Percentiles rank a stretch among this genome's conserved stretches.
These are phyloP conservation scores for Cornus kousa DNA, from an alignment of 148 eudicot species.

Conservation along the genomic window DNA sequence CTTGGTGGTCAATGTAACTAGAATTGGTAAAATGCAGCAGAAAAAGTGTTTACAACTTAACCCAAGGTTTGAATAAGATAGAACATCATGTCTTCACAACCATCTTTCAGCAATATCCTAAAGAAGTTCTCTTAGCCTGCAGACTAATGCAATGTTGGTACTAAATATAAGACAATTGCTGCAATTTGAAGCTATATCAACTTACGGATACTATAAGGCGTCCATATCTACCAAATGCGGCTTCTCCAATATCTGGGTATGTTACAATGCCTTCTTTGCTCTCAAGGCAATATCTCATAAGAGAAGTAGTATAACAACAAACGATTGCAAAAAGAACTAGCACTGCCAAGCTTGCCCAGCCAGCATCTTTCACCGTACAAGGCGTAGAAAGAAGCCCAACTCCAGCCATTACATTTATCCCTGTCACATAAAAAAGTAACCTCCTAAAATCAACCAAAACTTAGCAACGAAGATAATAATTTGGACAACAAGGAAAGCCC, in stretches of 20 bases:
- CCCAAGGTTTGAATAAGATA: not conserved
- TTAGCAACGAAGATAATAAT: not conserved
- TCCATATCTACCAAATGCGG: constrained; percentile 93
- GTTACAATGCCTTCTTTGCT: constrained; percentile 63
- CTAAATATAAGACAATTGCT: not conserved
- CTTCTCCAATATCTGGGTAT: constrained; percentile 94
- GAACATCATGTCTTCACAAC: not conserved
- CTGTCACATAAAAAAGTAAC: constrained; percentile 29
- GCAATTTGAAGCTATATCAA: constrained; percentile 13
- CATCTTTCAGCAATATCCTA: not conserved
- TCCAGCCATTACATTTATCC: constrained; percentile 82
- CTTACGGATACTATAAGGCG: constrained; percentile 83
- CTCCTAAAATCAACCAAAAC: not conserved
- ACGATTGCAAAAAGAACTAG: constrained; percentile 67
- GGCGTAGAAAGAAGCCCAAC: constrained; percentile 91
- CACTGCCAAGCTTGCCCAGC: constrained; percentile 70
- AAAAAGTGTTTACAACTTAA: not conserved
- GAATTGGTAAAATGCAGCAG: not conserved
- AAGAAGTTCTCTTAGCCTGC: not conserved
- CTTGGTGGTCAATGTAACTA: not conserved
- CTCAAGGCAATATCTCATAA: constrained; percentile 85
- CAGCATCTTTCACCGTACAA: constrained; percentile 70
- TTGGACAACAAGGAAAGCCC: not conserved
- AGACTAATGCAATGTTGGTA: not conserved
- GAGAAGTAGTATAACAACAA: constrained; percentile 82